Percentiles rank a stretch among this genome's conserved stretches.
Conservation (phyloP, 805 yeast genomes). For the Wickerhamiella azymoides region DNA sequence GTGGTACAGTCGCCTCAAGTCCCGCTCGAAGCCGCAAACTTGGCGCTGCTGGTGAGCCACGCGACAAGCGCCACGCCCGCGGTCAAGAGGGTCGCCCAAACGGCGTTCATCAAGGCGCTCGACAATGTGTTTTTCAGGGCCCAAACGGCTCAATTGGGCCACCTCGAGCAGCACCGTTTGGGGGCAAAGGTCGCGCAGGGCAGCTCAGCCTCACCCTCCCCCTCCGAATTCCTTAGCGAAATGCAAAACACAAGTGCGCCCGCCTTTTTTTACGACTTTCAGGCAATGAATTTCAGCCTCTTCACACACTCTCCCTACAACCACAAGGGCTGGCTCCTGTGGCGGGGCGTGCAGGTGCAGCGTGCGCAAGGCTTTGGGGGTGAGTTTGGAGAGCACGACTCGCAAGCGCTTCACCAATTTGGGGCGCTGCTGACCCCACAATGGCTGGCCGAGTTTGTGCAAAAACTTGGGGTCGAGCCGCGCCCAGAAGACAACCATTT, state of each 20-base stretch:
- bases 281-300: neutral
- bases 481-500: conserved; percentile 42
- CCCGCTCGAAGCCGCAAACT: conserved; percentile 10
- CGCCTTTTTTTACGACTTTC: conserved; percentile 40
- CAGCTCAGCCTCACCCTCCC: conserved; percentile 11
- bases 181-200: neutral
- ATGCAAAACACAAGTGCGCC: conserved; percentile 37
- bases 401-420: neutral
- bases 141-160: conserved; percentile 34
- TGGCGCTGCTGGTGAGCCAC: conserved; percentile 16
- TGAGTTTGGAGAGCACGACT: neutral
- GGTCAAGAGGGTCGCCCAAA: conserved; percentile 44
- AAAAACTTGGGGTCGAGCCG: conserved; percentile 46
- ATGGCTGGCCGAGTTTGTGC: conserved; percentile 20
- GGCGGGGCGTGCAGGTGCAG: conserved; percentile 1
- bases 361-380: neutral
- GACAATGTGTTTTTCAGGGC: conserved; percentile 35
- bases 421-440: neutral
- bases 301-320: conserved; percentile 2
- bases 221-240: conserved; percentile 39
- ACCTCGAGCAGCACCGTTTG: conserved; percentile 26
- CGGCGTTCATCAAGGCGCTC: conserved; percentile 42
- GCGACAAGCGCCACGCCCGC: conserved; percentile 42
- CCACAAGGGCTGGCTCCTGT: conserved; percentile 8
- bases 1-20: conserved; percentile 18